phyloP scores from a whole-genome alignment of 805 yeast species.

The Kodamaea lidongshanica region DNA sequence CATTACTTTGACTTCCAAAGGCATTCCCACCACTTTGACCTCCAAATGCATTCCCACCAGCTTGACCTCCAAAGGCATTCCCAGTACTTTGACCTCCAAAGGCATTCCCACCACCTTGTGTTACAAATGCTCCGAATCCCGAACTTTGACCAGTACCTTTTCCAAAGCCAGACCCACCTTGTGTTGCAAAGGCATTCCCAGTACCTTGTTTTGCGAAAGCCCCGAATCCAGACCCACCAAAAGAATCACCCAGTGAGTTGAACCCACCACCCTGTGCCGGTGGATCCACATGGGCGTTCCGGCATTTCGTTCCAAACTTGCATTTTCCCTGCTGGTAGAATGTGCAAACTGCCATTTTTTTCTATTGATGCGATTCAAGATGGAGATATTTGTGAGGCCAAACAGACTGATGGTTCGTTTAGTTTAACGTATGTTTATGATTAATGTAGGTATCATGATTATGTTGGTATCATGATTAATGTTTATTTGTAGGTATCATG shows the following conservation, averaged over 20 bases:
- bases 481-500: too few relatives aligned
- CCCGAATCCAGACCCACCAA: constrained; percentile 5
- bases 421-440: too few relatives aligned
- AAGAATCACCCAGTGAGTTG: constrained; percentile 1
- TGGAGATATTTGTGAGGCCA: too few relatives aligned
- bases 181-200: constrained; percentile 13
- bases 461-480: too few relatives aligned
- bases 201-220: constrained; percentile 4
- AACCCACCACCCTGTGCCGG: constrained; percentile 1
- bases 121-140: constrained; percentile 11
- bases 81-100: constrained; percentile 2
- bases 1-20: constrained; percentile 17
- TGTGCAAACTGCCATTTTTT: too few relatives aligned
- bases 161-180: constrained; percentile 16
- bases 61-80: constrained; percentile 13
- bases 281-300: constrained; percentile 5
- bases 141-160: constrained; percentile 5
- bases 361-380: too few relatives aligned
- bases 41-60: constrained; percentile 16
- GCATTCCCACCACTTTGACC: constrained; percentile 14
- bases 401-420: too few relatives aligned
- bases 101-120: constrained; percentile 7
- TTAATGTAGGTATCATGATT: too few relatives aligned
- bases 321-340: constrained; percentile 10
- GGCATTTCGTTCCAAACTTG: constrained; percentile 9